Evolutionary conservation across 495 filamentous ascomycete genomes (phyloP), one percentile per base, ranked within the genome.

Genomic region (Aspergillus saccharolyticus): DNA sequence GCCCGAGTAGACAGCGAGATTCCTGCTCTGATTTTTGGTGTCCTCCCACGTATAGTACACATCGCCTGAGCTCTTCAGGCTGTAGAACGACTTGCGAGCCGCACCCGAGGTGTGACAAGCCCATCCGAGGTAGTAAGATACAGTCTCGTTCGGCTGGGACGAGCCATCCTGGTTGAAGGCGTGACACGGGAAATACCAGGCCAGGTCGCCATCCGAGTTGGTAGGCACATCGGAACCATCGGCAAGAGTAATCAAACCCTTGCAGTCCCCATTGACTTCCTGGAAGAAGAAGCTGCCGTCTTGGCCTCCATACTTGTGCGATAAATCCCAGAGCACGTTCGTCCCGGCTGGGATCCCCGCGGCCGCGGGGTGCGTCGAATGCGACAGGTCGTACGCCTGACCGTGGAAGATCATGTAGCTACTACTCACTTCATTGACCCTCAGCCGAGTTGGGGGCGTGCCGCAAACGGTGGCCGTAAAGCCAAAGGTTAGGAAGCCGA

Each of bases 271-370:
- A 63, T 99, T 99, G 68, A 99, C 95, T 63, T 97, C 94, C 69
- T 99, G 95, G 74, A 99, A 99, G 64, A 97, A 75, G 70, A 99
- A 99, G 66, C 91, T 97, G 47, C 89, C 91, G 70, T 99, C 95
- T 65, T 88, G 78, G 0, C 92, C 95, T 46, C 86, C 90, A 69
- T 92, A 84, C 66, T 88, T 88, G 54, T 83, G 76, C 0, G 85
- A 85, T 4, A 96, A 72, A 69, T 97, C 91, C 60, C 85, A 99
- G 2, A 99, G 74, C 19, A 99, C 84, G 65, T 97, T 96, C 21
- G 72, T 61, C 28, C 70, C 73, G 0, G 64, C 62, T 1, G 86
- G 83, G 56, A 99, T 91, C n/a, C 90, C 91, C 50, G 77, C 72
- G 1, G 89, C 95, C 0, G 81, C 78, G 8, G 89, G 86, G 67